Evolutionary conservation across 371 early-diverging fungal species (phyloP).

Genomic region (Funneliformis caledonium): DNA sequence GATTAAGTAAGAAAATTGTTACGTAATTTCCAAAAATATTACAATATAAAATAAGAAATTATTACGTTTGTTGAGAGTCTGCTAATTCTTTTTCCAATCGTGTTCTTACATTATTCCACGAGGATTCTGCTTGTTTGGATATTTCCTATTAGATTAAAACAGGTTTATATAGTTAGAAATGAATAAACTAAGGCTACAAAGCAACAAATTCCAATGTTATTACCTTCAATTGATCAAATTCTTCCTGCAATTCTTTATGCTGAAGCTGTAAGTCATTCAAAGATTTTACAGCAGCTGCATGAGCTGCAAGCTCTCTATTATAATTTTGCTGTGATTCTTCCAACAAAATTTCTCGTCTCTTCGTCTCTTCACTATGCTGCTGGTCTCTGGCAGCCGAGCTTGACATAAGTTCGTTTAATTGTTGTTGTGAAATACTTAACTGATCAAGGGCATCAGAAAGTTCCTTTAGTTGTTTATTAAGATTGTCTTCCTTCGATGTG

Average conservation of each 20-base stretch:
- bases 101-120: too few species aligned
- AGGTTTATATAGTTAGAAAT: background rate
- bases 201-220: background rate
- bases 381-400: background rate
- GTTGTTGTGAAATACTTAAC: too few species aligned
- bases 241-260: background rate
- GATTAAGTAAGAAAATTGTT: background rate
- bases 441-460: background rate
- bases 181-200: background rate
- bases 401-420: background rate
- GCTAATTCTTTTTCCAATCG: background rate
- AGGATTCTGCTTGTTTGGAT: background rate
- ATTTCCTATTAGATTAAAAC: background rate
- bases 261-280: background rate
- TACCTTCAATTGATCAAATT: slow-evolving; percentile 9
- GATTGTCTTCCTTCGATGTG: background rate
- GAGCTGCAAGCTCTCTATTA: background rate
- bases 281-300: background rate
- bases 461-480: background rate
- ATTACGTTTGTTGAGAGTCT: background rate
- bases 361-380: background rate
- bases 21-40: background rate
- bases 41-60: background rate
- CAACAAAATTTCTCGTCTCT: background rate
- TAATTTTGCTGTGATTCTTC: slow-evolving; percentile 26